These are phyloP conservation scores for Thelonectria rubi DNA, from an alignment of 2,329 filamentous ascomycete genomes.

Conservation along the genomic window DNA sequence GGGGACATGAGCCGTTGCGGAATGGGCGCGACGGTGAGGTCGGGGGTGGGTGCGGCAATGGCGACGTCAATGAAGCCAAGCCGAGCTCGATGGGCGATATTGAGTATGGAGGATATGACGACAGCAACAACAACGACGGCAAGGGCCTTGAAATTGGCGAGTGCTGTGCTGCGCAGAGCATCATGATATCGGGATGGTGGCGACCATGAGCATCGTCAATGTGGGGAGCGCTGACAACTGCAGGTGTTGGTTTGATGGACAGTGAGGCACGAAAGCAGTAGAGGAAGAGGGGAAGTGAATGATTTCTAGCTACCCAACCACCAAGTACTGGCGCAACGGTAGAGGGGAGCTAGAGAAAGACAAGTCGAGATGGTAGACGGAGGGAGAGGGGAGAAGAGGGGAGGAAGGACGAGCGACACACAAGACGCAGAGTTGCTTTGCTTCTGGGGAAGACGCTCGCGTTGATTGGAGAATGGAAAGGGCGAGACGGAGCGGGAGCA, in stretches of 20 bases:
- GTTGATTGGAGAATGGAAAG: conserved; percentile 43
- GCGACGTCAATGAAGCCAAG: conserved; percentile 27
- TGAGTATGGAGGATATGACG: conserved; percentile 20
- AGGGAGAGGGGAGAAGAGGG: conserved; percentile 1
- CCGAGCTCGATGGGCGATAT: conserved; percentile 21
- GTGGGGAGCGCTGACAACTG: conserved; percentile 20
- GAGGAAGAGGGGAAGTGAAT: conserved; percentile 6
- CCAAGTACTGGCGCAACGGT: conserved; percentile 17
- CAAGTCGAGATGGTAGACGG: conserved; percentile 7
- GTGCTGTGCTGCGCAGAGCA: conserved; percentile 49
- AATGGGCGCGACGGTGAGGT: conserved; percentile 22
- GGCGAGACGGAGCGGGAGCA: conserved; percentile 28
- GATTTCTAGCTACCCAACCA: conserved; percentile 22
- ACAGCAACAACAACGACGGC: conserved; percentile 32
- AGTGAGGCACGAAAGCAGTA: not conserved
- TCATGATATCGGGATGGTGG: conserved; percentile 53
- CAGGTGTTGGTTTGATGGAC: conserved; percentile 21
- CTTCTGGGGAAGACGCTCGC: conserved; percentile 38
- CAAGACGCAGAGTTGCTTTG: conserved; percentile 25
- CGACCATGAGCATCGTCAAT: conserved; percentile 46
- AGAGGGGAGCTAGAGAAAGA: conserved; percentile 27
- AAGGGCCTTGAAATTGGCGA: conserved; percentile 46
- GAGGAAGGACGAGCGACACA: conserved; percentile 5
- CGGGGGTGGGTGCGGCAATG: conserved; percentile 13
- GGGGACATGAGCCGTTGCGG: conserved; percentile 40